phyloP scores from a whole-genome alignment of 139 green algal genomes.

The Chlamydomonas eustigma region DNA sequence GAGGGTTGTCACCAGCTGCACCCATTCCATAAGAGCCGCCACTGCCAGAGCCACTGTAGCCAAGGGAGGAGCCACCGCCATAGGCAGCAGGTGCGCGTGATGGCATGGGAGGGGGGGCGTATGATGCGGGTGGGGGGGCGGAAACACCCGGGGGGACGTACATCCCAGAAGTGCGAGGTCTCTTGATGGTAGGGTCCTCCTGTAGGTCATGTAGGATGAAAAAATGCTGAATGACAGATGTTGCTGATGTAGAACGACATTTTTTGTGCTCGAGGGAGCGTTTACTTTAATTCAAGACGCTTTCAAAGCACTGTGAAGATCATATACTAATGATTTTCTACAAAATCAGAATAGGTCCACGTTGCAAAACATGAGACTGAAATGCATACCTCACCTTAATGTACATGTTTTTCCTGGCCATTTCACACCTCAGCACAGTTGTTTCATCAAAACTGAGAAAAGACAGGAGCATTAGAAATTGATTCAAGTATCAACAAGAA shows the following conservation, averaged over 20 bases:
- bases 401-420: slow-evolving; percentile 89
- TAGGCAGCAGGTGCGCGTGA: not conserved
- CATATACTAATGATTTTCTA: too few species aligned
- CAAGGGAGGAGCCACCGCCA: too few species aligned
- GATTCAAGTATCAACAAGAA: too few species aligned
- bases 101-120: not conserved
- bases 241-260: not conserved
- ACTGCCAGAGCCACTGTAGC: not conserved
- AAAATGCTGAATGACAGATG: not conserved
- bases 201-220: too few species aligned
- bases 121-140: not conserved
- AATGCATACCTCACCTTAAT: slow-evolving; percentile 51
- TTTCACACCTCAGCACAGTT: slow-evolving; percentile 69
- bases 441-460: slow-evolving; percentile 66
- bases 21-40: not conserved
- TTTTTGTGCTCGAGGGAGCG: too few species aligned
- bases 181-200: slow-evolving; percentile 5
- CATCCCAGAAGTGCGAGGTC: slow-evolving; percentile 1
- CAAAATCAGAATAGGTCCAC: too few species aligned
- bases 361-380: too few species aligned
- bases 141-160: not conserved
- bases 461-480: too few species aligned
- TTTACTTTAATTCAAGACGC: too few species aligned
- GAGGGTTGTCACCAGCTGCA: slow-evolving; percentile 70
- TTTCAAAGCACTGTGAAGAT: too few species aligned